Evolutionary conservation across 306 rosid genomes (phyloP).

Genomic region (Corylus heterophylla): DNA sequence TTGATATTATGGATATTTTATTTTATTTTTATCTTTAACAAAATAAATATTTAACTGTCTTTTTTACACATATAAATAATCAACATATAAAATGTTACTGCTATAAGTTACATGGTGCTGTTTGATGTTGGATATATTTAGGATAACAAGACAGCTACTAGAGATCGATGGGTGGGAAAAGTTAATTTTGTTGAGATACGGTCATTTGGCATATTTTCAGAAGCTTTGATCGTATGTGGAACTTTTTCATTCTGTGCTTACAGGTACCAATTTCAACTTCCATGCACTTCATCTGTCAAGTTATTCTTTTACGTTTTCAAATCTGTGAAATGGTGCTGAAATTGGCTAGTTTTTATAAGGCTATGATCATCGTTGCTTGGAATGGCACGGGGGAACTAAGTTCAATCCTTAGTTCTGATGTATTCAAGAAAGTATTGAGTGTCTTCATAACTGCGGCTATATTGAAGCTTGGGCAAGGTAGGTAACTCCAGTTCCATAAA

Average conservation of each 20-base stretch:
- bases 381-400: conserved; percentile 79
- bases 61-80: too few relatives aligned
- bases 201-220: conserved; percentile 92
- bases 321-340: conserved; percentile 29
- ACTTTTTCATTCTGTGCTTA: conserved; percentile 82
- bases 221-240: conserved; percentile 99
- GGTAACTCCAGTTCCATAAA: not conserved
- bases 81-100: too few relatives aligned
- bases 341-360: conserved; percentile 44
- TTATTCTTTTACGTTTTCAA: conserved; percentile 9
- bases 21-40: too few relatives aligned
- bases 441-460: conserved; percentile 93
- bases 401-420: conserved; percentile 59
- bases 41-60: too few relatives aligned
- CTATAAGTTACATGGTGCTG: too few relatives aligned
- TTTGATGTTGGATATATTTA: conserved; percentile 20
- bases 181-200: conserved; percentile 94
- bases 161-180: conserved; percentile 92
- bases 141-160: conserved; percentile 57
- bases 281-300: conserved; percentile 8
- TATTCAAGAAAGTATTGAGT: conserved; percentile 85
- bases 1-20: not conserved
- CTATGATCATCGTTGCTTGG: conserved; percentile 95
- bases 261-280: conserved; percentile 59
- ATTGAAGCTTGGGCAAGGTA: conserved; percentile 92